These are phyloP conservation scores for Cladosporium halotolerans DNA, from an alignment of 2,329 filamentous ascomycete species.

Conservation along the genomic window DNA sequence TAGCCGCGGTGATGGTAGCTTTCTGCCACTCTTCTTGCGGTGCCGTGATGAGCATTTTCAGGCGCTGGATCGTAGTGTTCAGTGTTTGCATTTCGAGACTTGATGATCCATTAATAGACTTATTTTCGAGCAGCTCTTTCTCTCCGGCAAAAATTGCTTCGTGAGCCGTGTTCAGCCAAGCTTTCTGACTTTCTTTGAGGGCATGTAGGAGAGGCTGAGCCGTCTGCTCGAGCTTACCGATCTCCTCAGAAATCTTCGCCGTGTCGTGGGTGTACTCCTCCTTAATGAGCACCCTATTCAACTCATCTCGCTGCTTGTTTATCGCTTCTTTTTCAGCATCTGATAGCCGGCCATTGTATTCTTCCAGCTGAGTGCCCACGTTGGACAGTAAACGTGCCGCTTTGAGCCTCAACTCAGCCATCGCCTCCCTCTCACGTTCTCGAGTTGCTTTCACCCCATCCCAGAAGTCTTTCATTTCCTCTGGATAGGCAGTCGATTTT, in stretches of 20 bases:
- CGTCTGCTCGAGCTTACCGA: conserved; percentile 17
- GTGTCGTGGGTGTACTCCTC: conserved; percentile 17
- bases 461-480: conserved; percentile 34
- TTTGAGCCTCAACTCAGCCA: conserved; percentile 19
- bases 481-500: conserved; percentile 32
- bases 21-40: conserved; percentile 28
- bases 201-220: conserved; percentile 21
- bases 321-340: conserved; percentile 23
- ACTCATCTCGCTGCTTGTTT: conserved; percentile 20
- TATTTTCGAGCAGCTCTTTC: conserved; percentile 25
- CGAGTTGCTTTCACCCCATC: conserved; percentile 24
- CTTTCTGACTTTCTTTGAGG: conserved; percentile 23
- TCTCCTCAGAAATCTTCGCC: conserved; percentile 18
- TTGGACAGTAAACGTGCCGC: conserved; percentile 21
- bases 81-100: conserved; percentile 20
- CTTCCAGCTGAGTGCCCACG: conserved; percentile 21
- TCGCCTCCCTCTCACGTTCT: conserved; percentile 18
- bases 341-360: conserved; percentile 26
- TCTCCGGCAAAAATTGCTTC: conserved; percentile 32
- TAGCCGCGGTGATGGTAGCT: conserved; percentile 24
- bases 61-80: conserved; percentile 18
- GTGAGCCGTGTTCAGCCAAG: conserved; percentile 28
- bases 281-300: conserved; percentile 24
- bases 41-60: conserved; percentile 29
- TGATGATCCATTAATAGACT: conserved; percentile 1